Evolutionary conservation across 2,329 filamentous ascomycete genomes (phyloP), one percentile per base, ranked within the genome.

Genomic region (Aspergillus sp.): DNA sequence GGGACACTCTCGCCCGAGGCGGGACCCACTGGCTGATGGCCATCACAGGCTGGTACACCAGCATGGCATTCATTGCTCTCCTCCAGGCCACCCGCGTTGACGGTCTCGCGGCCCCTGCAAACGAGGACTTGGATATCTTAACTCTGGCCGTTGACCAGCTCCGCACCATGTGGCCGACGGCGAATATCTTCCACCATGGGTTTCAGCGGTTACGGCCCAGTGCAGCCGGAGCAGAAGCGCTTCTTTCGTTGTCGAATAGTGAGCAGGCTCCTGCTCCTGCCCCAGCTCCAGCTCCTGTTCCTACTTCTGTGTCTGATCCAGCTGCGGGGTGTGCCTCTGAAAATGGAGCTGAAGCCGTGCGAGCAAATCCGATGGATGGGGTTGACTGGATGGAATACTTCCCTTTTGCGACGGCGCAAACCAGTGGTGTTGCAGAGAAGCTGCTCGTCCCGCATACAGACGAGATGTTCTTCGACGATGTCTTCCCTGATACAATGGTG

Each of bases 11-110:
- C 0, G 69, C 70, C 1, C 69, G 77, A 0, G 77, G 77, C 0
- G 69, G 74, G 31, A 70, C 72, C 0, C 64, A 76, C 1, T 79
- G 77, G 44, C 68, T 79, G 1, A 77, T 76, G 70, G 75, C 74
- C 1, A 78, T 79, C 8, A 74, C 74, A 0, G 76, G 75, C 39
- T 79, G 77, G 77, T 77, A 79, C 47, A 67, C 69, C n/a, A 73
- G 73, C 0, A 76, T 74, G 1, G 76, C 77, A 0, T 75, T 79
- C 23, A 71, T 79, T 14, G 73, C 77, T 0, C 62, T 79, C 0
- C 58, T 79, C 0, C 75, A 79, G 45, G 76, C 75, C 2, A 66
- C 67, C n/a, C 66, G 67, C 12, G 66, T 76, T n/a, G 62, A 68
- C 5, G 56, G 64, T 8, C 62, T 77, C 3, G 64, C 68, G 1